Percentiles rank a stretch among this genome's conserved stretches.
Evolutionary conservation across 2,329 filamentous ascomycete species (phyloP).

Genomic region (Pyrenophora seminiperda): DNA sequence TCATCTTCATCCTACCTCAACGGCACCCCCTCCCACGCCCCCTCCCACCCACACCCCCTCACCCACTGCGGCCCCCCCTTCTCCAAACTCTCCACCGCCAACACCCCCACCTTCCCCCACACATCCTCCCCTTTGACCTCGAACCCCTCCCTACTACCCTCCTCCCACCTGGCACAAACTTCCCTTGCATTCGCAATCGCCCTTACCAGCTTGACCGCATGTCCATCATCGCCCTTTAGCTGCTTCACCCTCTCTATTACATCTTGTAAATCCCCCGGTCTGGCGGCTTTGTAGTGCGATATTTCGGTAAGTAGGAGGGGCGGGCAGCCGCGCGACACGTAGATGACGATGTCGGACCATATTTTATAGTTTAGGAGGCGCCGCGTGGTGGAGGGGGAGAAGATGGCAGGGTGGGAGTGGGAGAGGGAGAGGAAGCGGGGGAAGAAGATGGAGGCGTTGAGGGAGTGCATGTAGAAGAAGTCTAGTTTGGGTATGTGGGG

Average conservation of each 20-base stretch:
- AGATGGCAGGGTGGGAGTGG: too few relatives aligned
- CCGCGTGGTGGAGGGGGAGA: constrained; percentile 64
- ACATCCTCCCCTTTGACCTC: constrained; percentile 60
- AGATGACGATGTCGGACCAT: constrained; percentile 73
- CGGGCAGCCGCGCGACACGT: constrained; percentile 70
- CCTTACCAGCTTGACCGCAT: constrained; percentile 75
- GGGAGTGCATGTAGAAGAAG: constrained; percentile 80
- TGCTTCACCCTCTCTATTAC: constrained; percentile 54
- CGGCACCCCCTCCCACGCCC: constrained; percentile 64
- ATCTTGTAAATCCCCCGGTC: constrained; percentile 47
- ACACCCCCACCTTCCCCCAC: constrained; percentile 66
- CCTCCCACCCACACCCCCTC: constrained; percentile 64
- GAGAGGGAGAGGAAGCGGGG: constrained; percentile 61
- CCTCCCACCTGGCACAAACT: constrained; percentile 54
- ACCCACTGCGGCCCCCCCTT: constrained; percentile 62
- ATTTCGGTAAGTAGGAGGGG: constrained; percentile 65
- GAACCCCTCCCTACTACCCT: constrained; percentile 47
- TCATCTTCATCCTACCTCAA: constrained; percentile 30
- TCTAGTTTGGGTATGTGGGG: constrained; percentile 68
- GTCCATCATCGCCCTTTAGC: constrained; percentile 76
- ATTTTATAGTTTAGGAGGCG: constrained; percentile 83
- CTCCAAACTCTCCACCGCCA: constrained; percentile 68
- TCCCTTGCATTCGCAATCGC: constrained; percentile 69
- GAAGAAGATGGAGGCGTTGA: constrained; percentile 79
- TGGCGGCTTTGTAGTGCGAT: constrained; percentile 61